Percentiles rank a stretch among this genome's conserved stretches.
Conservation (phyloP, 306 rosid genomes). For the Rosa rugosa region DNA sequence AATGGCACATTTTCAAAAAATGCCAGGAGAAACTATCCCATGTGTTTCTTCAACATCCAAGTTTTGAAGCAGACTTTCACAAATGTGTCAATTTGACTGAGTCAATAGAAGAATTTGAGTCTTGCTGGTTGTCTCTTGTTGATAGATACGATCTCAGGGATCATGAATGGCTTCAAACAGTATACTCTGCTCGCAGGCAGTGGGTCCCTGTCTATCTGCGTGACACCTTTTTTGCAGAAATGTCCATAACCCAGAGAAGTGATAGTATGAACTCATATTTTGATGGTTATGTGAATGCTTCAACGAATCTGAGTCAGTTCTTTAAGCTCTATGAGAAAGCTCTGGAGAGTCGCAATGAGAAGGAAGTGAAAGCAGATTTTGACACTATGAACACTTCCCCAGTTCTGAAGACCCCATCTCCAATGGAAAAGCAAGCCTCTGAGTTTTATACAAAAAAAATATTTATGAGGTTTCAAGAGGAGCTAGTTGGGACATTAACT, state of each 20-base stretch:
- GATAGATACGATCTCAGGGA: constrained; percentile 86
- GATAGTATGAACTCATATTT: constrained; percentile 98
- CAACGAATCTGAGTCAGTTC: constrained; percentile 88
- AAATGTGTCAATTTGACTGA: constrained; percentile 94
- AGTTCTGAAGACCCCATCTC: constrained; percentile 87
- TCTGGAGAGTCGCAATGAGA: constrained; percentile 96
- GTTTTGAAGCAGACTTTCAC: constrained; percentile 93
- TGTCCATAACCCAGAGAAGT: constrained; percentile 97
- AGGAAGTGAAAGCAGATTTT: constrained; percentile 96
- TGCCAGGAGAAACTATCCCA: constrained; percentile 95
- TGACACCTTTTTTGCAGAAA: constrained; percentile 93
- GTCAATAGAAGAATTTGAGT: constrained; percentile 89
- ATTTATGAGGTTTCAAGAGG: constrained; percentile 91
- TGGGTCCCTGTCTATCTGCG: constrained; percentile 98
- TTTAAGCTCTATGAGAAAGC: constrained; percentile 97
- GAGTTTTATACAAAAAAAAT: constrained; percentile 85
- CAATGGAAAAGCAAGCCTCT: constrained; percentile 98
- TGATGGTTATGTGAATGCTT: constrained; percentile 98
- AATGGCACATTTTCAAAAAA: constrained; percentile 97
- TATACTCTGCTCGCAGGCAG: constrained; percentile 75
- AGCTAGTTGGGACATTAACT: constrained; percentile 91
- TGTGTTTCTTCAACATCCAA: constrained; percentile 82
- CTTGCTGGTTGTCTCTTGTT: constrained; percentile 84
- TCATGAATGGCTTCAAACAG: constrained; percentile 89
- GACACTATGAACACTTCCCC: constrained; percentile 87